These are phyloP conservation scores for Candida glucosophila DNA, from an alignment of 1,139 yeast genomes.

Conservation along the genomic window DNA sequence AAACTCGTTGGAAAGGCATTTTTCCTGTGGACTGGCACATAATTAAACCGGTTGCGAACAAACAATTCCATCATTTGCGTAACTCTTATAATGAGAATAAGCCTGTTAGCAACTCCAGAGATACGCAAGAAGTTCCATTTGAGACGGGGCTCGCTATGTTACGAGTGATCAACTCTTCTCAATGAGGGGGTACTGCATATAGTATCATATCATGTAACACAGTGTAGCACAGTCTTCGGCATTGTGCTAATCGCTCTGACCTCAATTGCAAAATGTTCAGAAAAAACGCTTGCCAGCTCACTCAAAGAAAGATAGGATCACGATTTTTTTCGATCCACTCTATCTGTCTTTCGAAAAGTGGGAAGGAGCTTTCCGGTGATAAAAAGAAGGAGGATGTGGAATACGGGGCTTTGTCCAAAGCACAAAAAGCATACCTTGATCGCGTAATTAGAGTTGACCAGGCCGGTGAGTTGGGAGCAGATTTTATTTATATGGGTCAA, in stretches of 20 bases:
- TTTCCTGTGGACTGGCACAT: slow-evolving; percentile 47
- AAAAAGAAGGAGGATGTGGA: slow-evolving; percentile 9
- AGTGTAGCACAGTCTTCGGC: too few species aligned
- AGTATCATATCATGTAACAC: too few species aligned
- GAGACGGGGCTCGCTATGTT: slow-evolving; percentile 42
- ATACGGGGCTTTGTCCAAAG: slow-evolving; percentile 41
- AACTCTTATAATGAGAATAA: slow-evolving; percentile 39
- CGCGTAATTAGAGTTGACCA: slow-evolving; percentile 86
- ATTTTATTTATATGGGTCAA: slow-evolving; percentile 89
- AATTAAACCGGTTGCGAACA: slow-evolving; percentile 43
- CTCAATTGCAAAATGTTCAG: too few species aligned
- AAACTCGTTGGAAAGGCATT: slow-evolving; percentile 41
- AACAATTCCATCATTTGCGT: slow-evolving; percentile 33
- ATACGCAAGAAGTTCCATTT: slow-evolving; percentile 44
- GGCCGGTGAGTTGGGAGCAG: slow-evolving; percentile 98
- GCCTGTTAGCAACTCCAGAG: slow-evolving; percentile 51
- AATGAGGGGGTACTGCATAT: too few species aligned
- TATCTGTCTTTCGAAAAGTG: not conserved
- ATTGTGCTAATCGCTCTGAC: too few species aligned
- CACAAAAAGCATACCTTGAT: slow-evolving; percentile 66
- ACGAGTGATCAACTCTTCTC: slow-evolving; percentile 27
- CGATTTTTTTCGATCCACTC: not conserved
- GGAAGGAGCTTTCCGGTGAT: not conserved
- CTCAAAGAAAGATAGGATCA: too few species aligned
- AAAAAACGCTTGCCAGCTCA: too few species aligned